Evolutionary conservation across 2,329 filamentous ascomycete genomes (phyloP).

Genomic region (Pseudogymnoascus sp.): DNA sequence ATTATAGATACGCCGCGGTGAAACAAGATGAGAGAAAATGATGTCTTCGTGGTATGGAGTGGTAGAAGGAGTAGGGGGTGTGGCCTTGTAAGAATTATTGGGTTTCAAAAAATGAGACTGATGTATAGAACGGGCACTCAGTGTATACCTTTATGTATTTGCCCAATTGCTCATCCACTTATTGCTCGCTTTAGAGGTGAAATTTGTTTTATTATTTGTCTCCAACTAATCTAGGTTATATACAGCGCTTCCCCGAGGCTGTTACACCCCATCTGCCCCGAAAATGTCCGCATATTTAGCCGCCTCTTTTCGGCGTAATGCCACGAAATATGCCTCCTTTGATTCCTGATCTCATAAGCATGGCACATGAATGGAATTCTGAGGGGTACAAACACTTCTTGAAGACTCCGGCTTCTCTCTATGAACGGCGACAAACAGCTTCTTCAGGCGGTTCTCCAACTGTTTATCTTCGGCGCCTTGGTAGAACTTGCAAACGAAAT

Average conservation of each 20-base stretch:
- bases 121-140: slow-evolving; percentile 6
- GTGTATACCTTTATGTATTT: slow-evolving; percentile 2
- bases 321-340: slow-evolving; percentile 81
- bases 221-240: neutral
- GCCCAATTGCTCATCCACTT: neutral
- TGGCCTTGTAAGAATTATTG: slow-evolving; percentile 6
- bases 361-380: neutral
- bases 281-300: slow-evolving; percentile 25
- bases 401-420: slow-evolving; percentile 90
- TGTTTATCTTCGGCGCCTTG: slow-evolving; percentile 79
- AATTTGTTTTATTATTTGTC: neutral
- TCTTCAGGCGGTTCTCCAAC: slow-evolving; percentile 65
- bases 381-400: slow-evolving; percentile 56
- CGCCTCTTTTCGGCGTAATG: slow-evolving; percentile 56
- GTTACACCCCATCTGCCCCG: neutral
- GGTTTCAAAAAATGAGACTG: slow-evolving; percentile 3
- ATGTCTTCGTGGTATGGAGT: neutral
- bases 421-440: slow-evolving; percentile 70
- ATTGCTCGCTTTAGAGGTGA: neutral
- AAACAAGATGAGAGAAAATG: neutral
- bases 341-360: slow-evolving; percentile 51
- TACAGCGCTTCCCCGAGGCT: neutral
- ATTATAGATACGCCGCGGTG: neutral
- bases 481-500: slow-evolving; percentile 98
- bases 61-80: neutral